Evolutionary conservation across 768 basidiomycete species (phyloP).

Genomic region (Guyanaporus albipodus): DNA sequence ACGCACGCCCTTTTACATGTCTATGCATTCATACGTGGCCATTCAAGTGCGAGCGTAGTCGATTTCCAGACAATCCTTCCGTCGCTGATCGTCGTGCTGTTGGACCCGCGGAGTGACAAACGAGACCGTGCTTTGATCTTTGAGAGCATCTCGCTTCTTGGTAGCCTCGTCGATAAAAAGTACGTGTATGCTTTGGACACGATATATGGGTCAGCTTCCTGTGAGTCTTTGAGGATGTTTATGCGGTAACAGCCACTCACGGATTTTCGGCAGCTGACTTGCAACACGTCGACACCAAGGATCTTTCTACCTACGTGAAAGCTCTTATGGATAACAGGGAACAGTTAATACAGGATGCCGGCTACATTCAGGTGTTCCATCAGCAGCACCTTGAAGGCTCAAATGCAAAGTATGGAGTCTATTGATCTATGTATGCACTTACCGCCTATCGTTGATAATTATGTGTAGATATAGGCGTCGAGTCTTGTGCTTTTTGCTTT

Average conservation of each 20-base stretch:
- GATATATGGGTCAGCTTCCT: slow-evolving; percentile 60
- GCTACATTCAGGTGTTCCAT: slow-evolving; percentile 58
- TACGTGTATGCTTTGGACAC: slow-evolving; percentile 69
- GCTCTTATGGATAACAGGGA: slow-evolving; percentile 47
- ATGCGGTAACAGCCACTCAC: slow-evolving; percentile 6
- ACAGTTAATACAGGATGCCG: slow-evolving; percentile 56
- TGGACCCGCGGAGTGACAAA: slow-evolving; percentile 26
- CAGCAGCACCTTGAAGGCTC: slow-evolving; percentile 46
- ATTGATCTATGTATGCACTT: slow-evolving; percentile 34
- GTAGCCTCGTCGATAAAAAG: slow-evolving; percentile 37
- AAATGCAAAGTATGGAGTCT: slow-evolving; percentile 42
- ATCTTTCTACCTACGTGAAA: slow-evolving; percentile 55
- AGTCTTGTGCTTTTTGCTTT: slow-evolving; percentile 72
- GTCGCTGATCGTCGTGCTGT: slow-evolving; percentile 56
- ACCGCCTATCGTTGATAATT: slow-evolving; percentile 20
- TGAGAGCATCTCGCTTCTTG: slow-evolving; percentile 51
- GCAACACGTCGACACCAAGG: slow-evolving; percentile 67
- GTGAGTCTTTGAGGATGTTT: slow-evolving; percentile 37
- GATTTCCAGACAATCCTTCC: slow-evolving; percentile 85
- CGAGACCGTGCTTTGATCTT: slow-evolving; percentile 38
- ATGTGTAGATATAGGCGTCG: slow-evolving; percentile 60
- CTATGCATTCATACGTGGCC: slow-evolving; percentile 76
- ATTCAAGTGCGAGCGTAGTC: slow-evolving; percentile 48
- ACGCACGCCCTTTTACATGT: slow-evolving; percentile 69
- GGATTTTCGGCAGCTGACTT: slow-evolving; percentile 38